Base-by-base conservation (phyloP, 352 stramenopile genomes). In the Phytophthora agathidicida region DNA sequence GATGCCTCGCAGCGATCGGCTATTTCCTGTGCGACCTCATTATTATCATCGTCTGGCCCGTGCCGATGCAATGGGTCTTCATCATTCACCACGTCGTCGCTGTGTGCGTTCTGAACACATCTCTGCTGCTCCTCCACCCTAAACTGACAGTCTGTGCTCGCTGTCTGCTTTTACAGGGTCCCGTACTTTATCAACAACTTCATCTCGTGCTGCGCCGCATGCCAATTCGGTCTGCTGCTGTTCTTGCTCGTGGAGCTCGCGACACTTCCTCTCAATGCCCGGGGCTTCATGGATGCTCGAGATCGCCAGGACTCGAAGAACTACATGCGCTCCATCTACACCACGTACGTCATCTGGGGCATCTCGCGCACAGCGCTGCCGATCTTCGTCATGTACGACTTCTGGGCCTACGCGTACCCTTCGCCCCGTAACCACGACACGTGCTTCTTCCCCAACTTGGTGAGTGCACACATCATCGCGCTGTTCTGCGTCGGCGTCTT, bases 171-270 rank as follows among this genome's bases (percentile, higher is more conserved):
- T 5, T 5, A 28, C 52, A 93, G 83, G 10, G 59, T 92, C 8
- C 85, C 85, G 28, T 94, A 94, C 60, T 77, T 86, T 9, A 90
- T 94, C 68, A 92, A 94, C 79, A 94, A 94, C 65, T 94, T 94
- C 49, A 60, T 90, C 14, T 86, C 85, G 39, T 91, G 82, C 66
- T 94, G 85, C 46, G 81, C 75, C 9, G 81, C 83, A 13, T 87
- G 77, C 10, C 81, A 92, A 48, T 94, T 90, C 33, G 83, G 80
- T 4, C 54, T 94, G 39, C 58, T 92, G 37, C 67, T 94, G 23
- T 94, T 91, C 32, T 60, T 94, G 41, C 76, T 94, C 10, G 85
- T 94, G 37, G 85, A 94, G 54, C 68, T 94, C 11, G 80, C 83
- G 19, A 94, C 85, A 32, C 67, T 94, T 20, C 83, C 85, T 9